These are phyloP conservation scores for Geosmithia flava DNA, from an alignment of 2,329 filamentous ascomycete genomes.

Conservation along the genomic window DNA sequence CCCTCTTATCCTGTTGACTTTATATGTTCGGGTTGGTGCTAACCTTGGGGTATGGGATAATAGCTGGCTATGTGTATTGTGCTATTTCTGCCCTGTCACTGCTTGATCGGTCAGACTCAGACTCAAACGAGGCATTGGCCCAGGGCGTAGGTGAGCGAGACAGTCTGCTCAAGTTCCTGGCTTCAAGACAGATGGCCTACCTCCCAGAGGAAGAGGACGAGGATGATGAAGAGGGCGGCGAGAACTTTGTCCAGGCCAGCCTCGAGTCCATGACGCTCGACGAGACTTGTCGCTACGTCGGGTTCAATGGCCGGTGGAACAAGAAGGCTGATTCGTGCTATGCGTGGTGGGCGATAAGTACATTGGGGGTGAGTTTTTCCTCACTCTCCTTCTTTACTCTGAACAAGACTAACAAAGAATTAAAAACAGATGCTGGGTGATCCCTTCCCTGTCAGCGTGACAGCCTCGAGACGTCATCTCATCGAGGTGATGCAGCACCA, in stretches of 20 bases:
- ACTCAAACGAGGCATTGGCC: conserved; percentile 16
- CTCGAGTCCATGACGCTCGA: conserved; percentile 21
- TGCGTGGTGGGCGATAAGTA: conserved; percentile 76
- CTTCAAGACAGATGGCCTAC: conserved; percentile 52
- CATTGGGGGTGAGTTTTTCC: conserved; percentile 28
- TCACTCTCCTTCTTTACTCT: conserved; percentile 1
- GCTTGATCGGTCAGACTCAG: conserved; percentile 48
- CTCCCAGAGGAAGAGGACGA: conserved; percentile 32
- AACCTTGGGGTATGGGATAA: neutral
- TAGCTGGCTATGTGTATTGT: conserved; percentile 89
- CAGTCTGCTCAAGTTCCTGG: conserved; percentile 40
- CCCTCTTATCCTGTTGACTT: neutral
- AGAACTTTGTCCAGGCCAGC: conserved; percentile 20
- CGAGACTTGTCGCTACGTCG: conserved; percentile 37
- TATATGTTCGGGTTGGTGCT: neutral
- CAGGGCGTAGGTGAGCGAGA: conserved; percentile 19
- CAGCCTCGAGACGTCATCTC: conserved; percentile 62
- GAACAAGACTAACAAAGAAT: neutral
- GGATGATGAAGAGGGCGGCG: conserved; percentile 27
- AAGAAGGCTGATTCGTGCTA: conserved; percentile 95
- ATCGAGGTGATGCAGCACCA: conserved; percentile 77
- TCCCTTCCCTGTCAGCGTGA: conserved; percentile 42
- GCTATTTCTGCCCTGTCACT: conserved; percentile 68
- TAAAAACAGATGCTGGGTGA: conserved; percentile 41
- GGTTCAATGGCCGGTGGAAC: conserved; percentile 83